These are phyloP conservation scores for Ophiosphaerella narmari DNA, from an alignment of 2,329 filamentous ascomycete genomes.

Conservation along the genomic window DNA sequence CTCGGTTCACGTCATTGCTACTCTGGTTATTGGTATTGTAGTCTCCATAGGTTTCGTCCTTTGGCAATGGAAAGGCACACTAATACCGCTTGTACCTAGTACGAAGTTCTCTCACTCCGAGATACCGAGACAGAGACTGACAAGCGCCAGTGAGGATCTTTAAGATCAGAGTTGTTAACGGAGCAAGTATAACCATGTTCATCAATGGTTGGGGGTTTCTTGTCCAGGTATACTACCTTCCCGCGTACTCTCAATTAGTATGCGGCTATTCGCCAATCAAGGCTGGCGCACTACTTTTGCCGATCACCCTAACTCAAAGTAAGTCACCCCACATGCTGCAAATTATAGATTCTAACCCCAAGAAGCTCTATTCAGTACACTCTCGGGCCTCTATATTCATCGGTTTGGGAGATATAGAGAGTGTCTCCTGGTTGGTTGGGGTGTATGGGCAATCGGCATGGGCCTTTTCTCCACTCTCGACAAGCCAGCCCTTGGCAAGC, in stretches of 20 bases:
- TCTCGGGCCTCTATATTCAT: conserved; percentile 25
- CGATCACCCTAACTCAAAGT: conserved; percentile 48
- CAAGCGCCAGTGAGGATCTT: conserved; percentile 20
- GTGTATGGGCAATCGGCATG: conserved; percentile 22
- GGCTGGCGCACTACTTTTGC: conserved; percentile 59
- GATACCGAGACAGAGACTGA: neutral
- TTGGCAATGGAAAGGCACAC: conserved; percentile 64
- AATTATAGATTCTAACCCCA: neutral
- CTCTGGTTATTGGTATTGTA: conserved; percentile 57
- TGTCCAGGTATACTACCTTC: conserved; percentile 64
- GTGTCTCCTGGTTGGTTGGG: conserved; percentile 25
- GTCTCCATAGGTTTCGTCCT: conserved; percentile 54
- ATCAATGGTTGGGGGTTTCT: conserved; percentile 66
- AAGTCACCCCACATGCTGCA: neutral
- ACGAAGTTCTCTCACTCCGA: conserved; percentile 16
- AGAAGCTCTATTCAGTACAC: conserved; percentile 24
- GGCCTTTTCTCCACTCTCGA: conserved; percentile 23
- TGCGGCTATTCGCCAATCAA: conserved; percentile 53
- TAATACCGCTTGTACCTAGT: conserved; percentile 63
- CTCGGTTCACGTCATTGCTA: conserved; percentile 56
- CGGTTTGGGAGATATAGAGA: conserved; percentile 24
- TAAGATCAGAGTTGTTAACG: conserved; percentile 20
- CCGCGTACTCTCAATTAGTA: conserved; percentile 66
- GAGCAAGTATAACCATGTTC: conserved; percentile 51
- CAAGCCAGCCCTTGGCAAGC: conserved; percentile 15